Evolutionary conservation across 2,329 filamentous ascomycete species (phyloP).

Genomic region (Laburnicola sp.): DNA sequence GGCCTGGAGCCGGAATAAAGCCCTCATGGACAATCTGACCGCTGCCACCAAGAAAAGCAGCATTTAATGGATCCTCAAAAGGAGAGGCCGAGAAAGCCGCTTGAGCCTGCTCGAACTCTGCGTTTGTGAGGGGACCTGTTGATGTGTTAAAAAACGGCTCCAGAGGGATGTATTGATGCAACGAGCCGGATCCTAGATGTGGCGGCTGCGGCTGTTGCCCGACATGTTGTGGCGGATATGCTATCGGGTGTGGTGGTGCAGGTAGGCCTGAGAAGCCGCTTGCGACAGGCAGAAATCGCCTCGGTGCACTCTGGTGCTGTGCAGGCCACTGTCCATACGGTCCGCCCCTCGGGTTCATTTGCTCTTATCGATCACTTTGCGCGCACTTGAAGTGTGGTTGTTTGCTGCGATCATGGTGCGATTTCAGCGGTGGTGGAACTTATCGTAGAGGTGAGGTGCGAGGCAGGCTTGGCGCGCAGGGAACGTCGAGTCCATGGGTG

Average conservation of each 20-base stretch:
- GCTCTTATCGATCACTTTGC: slow-evolving; percentile 7
- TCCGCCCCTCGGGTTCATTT: slow-evolving; percentile 28
- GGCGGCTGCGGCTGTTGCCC: slow-evolving; percentile 10
- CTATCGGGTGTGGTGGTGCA: slow-evolving; percentile 13
- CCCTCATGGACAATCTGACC: slow-evolving; percentile 45
- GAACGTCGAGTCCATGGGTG: too few species aligned
- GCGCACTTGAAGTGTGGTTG: slow-evolving; percentile 14
- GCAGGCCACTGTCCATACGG: slow-evolving; percentile 28
- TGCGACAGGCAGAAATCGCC: slow-evolving; percentile 25
- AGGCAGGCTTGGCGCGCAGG: too few species aligned
- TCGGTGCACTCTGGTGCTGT: slow-evolving; percentile 19
- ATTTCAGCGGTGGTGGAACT: background rate
- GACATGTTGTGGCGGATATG: slow-evolving; percentile 13
- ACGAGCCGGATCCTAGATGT: slow-evolving; percentile 19
- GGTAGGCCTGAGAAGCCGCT: slow-evolving; percentile 23
- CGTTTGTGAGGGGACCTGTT: background rate
- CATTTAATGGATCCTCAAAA: slow-evolving; percentile 29
- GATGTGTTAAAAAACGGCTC: slow-evolving; percentile 12
- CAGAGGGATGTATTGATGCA: slow-evolving; percentile 18
- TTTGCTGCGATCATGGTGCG: slow-evolving; percentile 23
- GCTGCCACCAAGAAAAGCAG: slow-evolving; percentile 24
- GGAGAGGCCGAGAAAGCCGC: slow-evolving; percentile 14
- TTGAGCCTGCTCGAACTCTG: slow-evolving; percentile 9
- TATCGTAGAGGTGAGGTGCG: too few species aligned
- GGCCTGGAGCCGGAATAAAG: slow-evolving; percentile 43